Evolutionary conservation across 2,329 filamentous ascomycete genomes (phyloP).

Genomic region (Aspergillus oerlinghausenensis): DNA sequence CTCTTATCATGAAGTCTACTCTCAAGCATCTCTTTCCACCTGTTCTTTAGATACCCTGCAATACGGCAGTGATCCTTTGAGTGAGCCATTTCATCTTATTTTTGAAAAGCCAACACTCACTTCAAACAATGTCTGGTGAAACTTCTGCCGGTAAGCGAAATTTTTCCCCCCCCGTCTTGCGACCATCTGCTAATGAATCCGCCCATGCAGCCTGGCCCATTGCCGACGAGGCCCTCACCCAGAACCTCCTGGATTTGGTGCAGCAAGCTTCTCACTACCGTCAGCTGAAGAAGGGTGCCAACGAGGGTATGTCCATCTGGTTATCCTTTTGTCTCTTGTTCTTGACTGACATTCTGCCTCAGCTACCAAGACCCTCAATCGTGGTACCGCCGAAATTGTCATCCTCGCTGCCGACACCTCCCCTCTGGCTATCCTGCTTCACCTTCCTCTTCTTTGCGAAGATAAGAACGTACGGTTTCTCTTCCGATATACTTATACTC

Average conservation of each 20-base stretch:
- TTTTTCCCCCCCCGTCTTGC: background rate
- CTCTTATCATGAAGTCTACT: constrained; percentile 3
- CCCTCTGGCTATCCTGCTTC: constrained; percentile 81
- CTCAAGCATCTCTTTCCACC: background rate
- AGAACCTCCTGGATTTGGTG: constrained; percentile 77
- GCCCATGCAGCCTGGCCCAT: constrained; percentile 58
- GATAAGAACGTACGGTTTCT: constrained; percentile 54
- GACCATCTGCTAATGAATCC: constrained; percentile 6
- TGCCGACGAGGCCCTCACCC: constrained; percentile 68
- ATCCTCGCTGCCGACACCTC: constrained; percentile 84
- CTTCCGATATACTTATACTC: background rate
- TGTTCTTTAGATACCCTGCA: constrained; percentile 8
- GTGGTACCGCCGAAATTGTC: constrained; percentile 84
- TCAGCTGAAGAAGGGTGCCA: constrained; percentile 85
- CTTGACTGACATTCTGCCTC: constrained; percentile 5
- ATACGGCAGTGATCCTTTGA: constrained; percentile 34
- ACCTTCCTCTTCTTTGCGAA: constrained; percentile 83
- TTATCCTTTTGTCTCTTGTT: background rate
- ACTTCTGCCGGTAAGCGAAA: constrained; percentile 23
- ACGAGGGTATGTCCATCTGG: constrained; percentile 53
- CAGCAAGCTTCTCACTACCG: constrained; percentile 61
- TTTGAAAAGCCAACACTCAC: constrained; percentile 14
- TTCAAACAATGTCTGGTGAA: constrained; percentile 30
- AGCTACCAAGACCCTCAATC: constrained; percentile 82
- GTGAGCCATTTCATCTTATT: constrained; percentile 32